Evolutionary conservation across 306 rosid genomes (phyloP).

Genomic region (Acacia acuminata): DNA sequence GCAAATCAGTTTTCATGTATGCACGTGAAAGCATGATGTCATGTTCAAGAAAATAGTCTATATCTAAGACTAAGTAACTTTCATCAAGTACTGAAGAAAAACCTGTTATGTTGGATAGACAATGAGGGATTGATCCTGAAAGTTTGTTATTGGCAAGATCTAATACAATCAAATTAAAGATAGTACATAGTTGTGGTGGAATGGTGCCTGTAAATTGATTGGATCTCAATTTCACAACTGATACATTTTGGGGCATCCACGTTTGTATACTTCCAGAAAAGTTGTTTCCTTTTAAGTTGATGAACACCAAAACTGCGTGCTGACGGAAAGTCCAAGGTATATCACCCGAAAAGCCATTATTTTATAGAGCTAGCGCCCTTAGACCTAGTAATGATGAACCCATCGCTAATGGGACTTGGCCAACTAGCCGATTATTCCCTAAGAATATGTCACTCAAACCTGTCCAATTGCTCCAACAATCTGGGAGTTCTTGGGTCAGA

Average conservation of each 20-base stretch:
- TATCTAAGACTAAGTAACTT: too few species aligned
- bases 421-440: background rate
- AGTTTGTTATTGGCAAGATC: background rate
- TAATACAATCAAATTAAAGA: background rate
- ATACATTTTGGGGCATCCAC: too few species aligned
- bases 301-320: too few species aligned
- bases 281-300: too few species aligned
- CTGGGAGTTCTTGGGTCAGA: background rate
- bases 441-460: background rate
- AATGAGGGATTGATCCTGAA: background rate
- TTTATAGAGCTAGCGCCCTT: too few species aligned
- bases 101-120: background rate
- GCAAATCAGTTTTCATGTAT: too few species aligned
- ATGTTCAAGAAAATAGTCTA: accelerated
- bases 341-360: too few species aligned
- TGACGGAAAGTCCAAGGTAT: too few species aligned
- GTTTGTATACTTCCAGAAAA: too few species aligned
- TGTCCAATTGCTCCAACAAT: background rate
- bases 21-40: too few species aligned
- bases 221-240: background rate
- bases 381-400: background rate
- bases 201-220: background rate
- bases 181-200: background rate
- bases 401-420: background rate
- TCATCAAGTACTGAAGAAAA: too few species aligned